Conservation (phyloP, 2,329 filamentous ascomycete species). For the Calonectria multiphialidica region DNA sequence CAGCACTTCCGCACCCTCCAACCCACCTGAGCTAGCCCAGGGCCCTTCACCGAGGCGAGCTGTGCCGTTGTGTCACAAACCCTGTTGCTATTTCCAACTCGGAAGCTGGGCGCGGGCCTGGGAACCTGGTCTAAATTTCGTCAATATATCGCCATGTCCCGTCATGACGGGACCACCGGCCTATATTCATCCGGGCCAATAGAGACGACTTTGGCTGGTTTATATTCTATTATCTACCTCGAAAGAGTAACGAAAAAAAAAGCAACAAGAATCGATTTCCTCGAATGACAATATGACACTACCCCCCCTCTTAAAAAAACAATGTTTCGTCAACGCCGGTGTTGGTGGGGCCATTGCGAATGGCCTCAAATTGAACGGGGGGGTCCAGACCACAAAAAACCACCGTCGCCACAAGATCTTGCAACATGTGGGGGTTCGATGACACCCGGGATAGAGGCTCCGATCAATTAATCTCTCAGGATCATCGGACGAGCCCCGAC, state of each 20-base stretch:
- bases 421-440: slow-evolving; percentile 12
- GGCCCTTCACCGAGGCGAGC: slow-evolving; percentile 26
- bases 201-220: not conserved
- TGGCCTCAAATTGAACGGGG: not conserved
- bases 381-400: not conserved
- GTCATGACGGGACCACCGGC: slow-evolving; percentile 30
- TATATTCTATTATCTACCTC: not conserved
- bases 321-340: not conserved
- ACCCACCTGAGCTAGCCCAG: slow-evolving; percentile 17
- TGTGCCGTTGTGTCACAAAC: slow-evolving; percentile 16
- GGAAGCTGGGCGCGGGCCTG: not conserved
- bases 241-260: not conserved
- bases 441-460: slow-evolving; percentile 15
- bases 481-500: slow-evolving; percentile 40
- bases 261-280: not conserved
- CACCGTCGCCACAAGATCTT: slow-evolving; percentile 11
- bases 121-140: slow-evolving; percentile 27
- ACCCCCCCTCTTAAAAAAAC: not conserved
- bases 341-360: not conserved
- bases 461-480: slow-evolving; percentile 32
- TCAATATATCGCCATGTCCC: slow-evolving; percentile 26
- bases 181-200: not conserved
- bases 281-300: too few species aligned
- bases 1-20: slow-evolving; percentile 23
- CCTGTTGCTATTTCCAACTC: not conserved